Evolutionary conservation across 1,284 basidiomycete species (phyloP), one percentile per base, ranked within the genome.

Genomic region (Rugosomyces carneus): DNA sequence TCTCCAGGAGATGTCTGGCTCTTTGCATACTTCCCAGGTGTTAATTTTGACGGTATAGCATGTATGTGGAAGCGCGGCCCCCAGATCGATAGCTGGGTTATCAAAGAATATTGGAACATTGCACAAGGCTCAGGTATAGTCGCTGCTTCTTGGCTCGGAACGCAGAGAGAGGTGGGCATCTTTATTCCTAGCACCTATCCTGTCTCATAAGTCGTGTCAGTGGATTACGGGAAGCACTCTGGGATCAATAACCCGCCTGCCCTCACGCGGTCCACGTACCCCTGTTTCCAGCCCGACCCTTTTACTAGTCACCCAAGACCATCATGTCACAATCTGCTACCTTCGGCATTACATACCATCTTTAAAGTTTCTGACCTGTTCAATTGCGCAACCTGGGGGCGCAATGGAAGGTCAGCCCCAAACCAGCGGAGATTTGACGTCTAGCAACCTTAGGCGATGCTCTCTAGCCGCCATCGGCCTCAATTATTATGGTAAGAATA

Each of bases 11-110:
- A 80, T 45, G 68, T 73, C 37, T 81, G 76, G 75, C 58, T 89
- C 2, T 89, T 87, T 57, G 84, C 85, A 1, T 89, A 80, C 59
- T 89, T 84, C 57, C 81, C 85, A 9, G 70, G 79, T 26, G 65
- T 64, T 24, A 71, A 70, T 21, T 56, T 62, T 1, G 76, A 79
- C 40, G 80, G 83, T 5, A 59, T 75, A 23, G 79, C 72, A 3
- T 87, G 84, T 55, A 53, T 88, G 10, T 89, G 86, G 86, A 70
- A 67, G 43, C 71, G 73, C 41, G 75, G 71, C 3, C 44, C 60
- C 8, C 73, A 75, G 50, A 59, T 84, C 26, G 82, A 89, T 53
- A 68, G 59, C 26, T 89, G 85, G 86, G 56, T 44, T 3, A 61
- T 84, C 18, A 71, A 71, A 42, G 81, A 86, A 50, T 79, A 58